These are phyloP conservation scores for Simplicillium aogashimaense DNA, from an alignment of 2,329 filamentous ascomycete species.

Conservation along the genomic window DNA sequence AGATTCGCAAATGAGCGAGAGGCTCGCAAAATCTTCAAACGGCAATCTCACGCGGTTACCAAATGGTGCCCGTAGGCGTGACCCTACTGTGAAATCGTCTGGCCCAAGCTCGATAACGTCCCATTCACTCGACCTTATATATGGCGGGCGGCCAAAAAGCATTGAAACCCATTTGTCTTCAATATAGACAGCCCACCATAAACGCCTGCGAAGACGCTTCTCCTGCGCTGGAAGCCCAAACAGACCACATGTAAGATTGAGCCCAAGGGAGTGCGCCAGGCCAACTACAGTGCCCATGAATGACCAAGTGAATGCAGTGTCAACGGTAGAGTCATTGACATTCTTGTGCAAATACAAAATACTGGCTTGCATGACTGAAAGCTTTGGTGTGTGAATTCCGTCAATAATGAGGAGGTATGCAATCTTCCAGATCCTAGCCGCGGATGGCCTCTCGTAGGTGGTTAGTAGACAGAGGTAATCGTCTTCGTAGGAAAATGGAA, in stretches of 20 bases:
- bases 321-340: neutral
- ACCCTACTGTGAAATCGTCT: slow-evolving; percentile 4
- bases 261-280: slow-evolving; percentile 19
- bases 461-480: slow-evolving; percentile 4
- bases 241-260: slow-evolving; percentile 24
- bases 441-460: slow-evolving; percentile 1
- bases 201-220: slow-evolving; percentile 22
- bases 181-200: slow-evolving; percentile 28
- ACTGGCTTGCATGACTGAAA: slow-evolving; percentile 5
- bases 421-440: slow-evolving; percentile 5
- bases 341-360: slow-evolving; percentile 8
- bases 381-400: slow-evolving; percentile 2
- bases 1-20: slow-evolving; percentile 6
- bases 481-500: slow-evolving; percentile 8
- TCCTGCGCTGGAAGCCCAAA: slow-evolving; percentile 26
- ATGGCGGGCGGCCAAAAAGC: slow-evolving; percentile 23
- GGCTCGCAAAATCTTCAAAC: slow-evolving; percentile 7
- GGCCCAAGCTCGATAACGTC: slow-evolving; percentile 7
- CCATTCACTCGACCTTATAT: slow-evolving; percentile 23
- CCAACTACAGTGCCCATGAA: slow-evolving; percentile 24
- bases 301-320: slow-evolving; percentile 21
- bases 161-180: slow-evolving; percentile 27
- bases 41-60: slow-evolving; percentile 3
- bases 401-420: slow-evolving; percentile 5
- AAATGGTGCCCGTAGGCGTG: slow-evolving; percentile 2